Percentiles rank a stretch among this genome's conserved stretches.
phyloP scores from a whole-genome alignment of 768 basidiomycete species.

The Kwoniella shandongensis region DNA sequence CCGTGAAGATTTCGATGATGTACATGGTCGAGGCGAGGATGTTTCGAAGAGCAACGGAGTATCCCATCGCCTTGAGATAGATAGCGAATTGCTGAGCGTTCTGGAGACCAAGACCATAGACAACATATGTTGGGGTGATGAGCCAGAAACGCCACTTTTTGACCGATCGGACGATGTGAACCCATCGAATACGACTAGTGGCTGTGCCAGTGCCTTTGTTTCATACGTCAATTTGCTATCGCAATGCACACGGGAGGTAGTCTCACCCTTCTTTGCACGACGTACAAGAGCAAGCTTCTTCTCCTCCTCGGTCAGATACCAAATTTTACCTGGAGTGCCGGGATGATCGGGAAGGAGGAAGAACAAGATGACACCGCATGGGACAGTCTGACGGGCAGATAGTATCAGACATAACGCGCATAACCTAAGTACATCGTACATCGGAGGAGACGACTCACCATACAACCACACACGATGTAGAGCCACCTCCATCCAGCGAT shows the following conservation, averaged over 20 bases:
- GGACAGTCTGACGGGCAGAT: conserved; percentile 23
- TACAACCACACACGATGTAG: conserved; percentile 27
- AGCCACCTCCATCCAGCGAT: conserved; percentile 31
- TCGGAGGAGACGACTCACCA: conserved; percentile 13
- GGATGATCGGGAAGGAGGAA: conserved; percentile 33
- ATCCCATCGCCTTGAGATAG: conserved; percentile 14
- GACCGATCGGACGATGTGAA: conserved; percentile 11
- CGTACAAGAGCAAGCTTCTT: conserved; percentile 20
- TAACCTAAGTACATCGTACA: too few species aligned
- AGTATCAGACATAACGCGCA: conserved; percentile 8
- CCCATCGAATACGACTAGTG: too few species aligned
- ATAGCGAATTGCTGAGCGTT: conserved; percentile 15
- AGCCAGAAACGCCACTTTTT: conserved; percentile 18
- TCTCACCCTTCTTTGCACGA: conserved; percentile 14
- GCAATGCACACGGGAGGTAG: background rate
- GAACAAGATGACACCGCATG: conserved; percentile 21
- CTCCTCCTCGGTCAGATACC: conserved; percentile 29
- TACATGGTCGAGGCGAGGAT: conserved; percentile 12
- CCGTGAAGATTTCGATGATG: conserved; percentile 18
- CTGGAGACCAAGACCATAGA: conserved; percentile 19
- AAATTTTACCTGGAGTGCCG: conserved; percentile 21
- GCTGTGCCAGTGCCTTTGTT: too few species aligned
- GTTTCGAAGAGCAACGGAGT: conserved; percentile 17
- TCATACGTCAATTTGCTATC: too few species aligned
- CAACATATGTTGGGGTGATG: conserved; percentile 11